Evolutionary conservation across 2,329 filamentous ascomycete genomes (phyloP), one percentile per base, ranked within the genome.

Genomic region (Penicillium verrucosum): DNA sequence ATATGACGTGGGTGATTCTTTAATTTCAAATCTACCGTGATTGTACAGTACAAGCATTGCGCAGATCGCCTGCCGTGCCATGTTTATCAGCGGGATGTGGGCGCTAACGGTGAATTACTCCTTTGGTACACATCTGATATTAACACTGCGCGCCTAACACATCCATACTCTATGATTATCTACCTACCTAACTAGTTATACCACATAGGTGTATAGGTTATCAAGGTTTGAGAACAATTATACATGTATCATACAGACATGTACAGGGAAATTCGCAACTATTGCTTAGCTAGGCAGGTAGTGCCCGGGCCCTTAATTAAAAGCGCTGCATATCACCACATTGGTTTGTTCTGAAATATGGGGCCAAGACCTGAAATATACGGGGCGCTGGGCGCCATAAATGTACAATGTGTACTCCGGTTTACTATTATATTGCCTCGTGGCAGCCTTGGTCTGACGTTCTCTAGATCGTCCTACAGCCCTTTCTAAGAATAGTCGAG

Each of bases 31-130:
- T 8, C 1, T 27, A 27, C 23, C 25, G 21, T 41, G 5, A 11
- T 32, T 32, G 4, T n/a, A 18, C 5, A 27, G 18, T 52, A 38
- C 40, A 16, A 42, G 48, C 48, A 42, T 36, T 30, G 25, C 7
- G 34, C 10, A 47, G 51, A 53, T 53, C 32, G 16, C n/a, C 25
- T 46, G 41, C 50, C 50, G 41, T 46, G 25, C n/a, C 2, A 52
- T 37, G 23, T 16, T 37, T 25, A 40, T 25, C 7, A 21, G 21
- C 44, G 44, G 30, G 44, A 34, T 25, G 44, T n/a, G 5, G 30
- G 44, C 29, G 42, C 18, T 12, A 34, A 30, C 7, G 18, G 21
- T 9, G 30, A 25, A 25, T 34, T 36, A 25, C 44, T 25, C 43
- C 8, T 46, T 34, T 32, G 5, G 18, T 16, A n/a, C 12, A 34